These are phyloP conservation scores for Trichoderma sp. DNA, from an alignment of 2,329 filamentous ascomycete species.

Conservation along the genomic window DNA sequence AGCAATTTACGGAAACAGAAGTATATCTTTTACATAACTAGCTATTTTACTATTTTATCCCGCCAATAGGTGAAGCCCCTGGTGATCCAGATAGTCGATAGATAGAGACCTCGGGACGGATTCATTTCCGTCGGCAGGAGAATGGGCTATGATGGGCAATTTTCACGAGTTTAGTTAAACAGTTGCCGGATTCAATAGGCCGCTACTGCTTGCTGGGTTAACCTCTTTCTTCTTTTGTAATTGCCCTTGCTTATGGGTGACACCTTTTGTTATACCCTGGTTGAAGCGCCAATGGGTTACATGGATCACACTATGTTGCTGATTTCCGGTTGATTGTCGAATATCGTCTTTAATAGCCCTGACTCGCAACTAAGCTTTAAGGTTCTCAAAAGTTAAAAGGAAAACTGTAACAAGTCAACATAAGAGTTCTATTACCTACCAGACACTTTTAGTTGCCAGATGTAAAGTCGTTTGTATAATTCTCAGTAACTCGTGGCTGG, in stretches of 20 bases:
- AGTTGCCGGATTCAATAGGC: not conserved
- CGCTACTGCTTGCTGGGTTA: not conserved
- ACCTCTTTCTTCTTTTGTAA: not conserved
- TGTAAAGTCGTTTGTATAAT: not conserved
- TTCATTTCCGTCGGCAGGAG: not conserved
- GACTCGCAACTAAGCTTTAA: not conserved
- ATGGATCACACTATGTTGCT: not conserved
- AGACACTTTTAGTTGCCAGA: not conserved
- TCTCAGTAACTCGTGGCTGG: not conserved
- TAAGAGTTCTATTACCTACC: not conserved
- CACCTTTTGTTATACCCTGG: not conserved
- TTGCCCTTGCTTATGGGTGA: not conserved
- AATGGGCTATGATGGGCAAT: not conserved
- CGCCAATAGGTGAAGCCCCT: not conserved
- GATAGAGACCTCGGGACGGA: not conserved
- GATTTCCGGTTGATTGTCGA: not conserved
- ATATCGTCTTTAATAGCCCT: not conserved
- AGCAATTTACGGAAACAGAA: not conserved
- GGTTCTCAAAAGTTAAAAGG: not conserved
- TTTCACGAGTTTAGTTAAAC: not conserved
- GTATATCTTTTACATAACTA: not conserved
- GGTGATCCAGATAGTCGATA: not conserved
- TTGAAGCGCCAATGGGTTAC: not conserved
- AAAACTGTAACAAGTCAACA: not conserved
- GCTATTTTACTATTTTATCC: not conserved